phyloP scores from a whole-genome alignment of 148 eudicot genomes.

The Chenopodium suecicum region DNA sequence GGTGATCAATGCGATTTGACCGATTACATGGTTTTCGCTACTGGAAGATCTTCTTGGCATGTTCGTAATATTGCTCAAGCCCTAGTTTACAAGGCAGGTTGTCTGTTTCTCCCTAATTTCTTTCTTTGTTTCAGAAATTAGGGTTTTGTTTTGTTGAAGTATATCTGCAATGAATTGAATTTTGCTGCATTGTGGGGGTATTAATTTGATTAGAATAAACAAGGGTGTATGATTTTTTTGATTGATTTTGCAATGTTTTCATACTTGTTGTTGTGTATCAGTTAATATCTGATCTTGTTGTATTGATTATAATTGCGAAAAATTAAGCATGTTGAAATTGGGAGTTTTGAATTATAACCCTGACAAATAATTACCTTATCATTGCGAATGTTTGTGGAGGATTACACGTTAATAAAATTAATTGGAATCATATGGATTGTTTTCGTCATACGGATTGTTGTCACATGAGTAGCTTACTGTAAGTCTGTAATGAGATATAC shows the following conservation, averaged over 20 bases:
- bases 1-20: conserved; percentile 52
- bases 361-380: not conserved
- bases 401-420: not conserved
- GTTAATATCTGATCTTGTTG: not conserved
- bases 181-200: not conserved
- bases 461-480: too few species aligned
- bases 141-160: conserved; percentile 6
- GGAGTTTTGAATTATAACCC: not conserved
- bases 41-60: conserved; percentile 91
- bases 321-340: not conserved
- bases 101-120: not conserved
- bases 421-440: not conserved
- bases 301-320: not conserved
- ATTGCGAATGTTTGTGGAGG: not conserved
- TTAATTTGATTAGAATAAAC: not conserved
- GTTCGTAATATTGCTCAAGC: conserved; percentile 87
- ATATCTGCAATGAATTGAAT: not conserved
- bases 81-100: conserved; percentile 64
- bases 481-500: not conserved
- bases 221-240: not conserved
- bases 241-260: too few species aligned
- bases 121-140: not conserved
- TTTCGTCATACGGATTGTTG: not conserved
- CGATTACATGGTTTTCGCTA: conserved; percentile 84
- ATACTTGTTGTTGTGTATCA: not conserved